A percentile compares a stretch with the other conserved stretches of the same genome.
These are phyloP conservation scores for Senecio squalidus DNA, from an alignment of 140 eudicot species.

Conservation along the genomic window DNA sequence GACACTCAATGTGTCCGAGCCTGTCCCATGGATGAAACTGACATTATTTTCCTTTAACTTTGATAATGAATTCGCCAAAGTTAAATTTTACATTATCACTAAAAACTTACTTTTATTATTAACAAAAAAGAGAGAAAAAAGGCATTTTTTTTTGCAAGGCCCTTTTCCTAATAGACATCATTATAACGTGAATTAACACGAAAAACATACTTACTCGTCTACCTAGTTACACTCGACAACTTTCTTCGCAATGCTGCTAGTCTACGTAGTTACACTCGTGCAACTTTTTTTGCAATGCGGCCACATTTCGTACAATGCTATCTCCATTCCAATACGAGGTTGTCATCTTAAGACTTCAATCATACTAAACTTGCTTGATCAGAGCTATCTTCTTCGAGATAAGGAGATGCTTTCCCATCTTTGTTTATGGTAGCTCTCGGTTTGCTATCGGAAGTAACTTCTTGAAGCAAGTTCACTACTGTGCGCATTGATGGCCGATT, in stretches of 20 bases:
- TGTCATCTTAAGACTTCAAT: too few species aligned
- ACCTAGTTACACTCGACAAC: not conserved
- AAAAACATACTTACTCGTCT: not conserved
- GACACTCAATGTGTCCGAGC: too few species aligned
- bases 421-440: slow-evolving; percentile 17
- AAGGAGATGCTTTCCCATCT: slow-evolving; percentile 40
- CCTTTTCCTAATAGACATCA: not conserved
- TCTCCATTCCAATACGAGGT: not conserved
- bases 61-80: too few species aligned
- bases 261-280: too few species aligned
- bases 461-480: slow-evolving; percentile 68
- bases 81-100: too few species aligned
- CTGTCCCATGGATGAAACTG: too few species aligned
- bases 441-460: slow-evolving; percentile 26
- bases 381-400: slow-evolving; percentile 28
- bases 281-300: too few species aligned
- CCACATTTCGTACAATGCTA: not conserved
- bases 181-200: not conserved
- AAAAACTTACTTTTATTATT: too few species aligned
- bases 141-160: not conserved
- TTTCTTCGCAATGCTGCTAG: not conserved
- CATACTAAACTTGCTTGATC: slow-evolving; percentile 29
- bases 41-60: too few species aligned
- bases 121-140: too few species aligned
- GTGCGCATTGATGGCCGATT: slow-evolving; percentile 81